A percentile compares a stretch with the other conserved stretches of the same genome.
These are phyloP conservation scores for Populus hybrid DNA, from an alignment of 441 rosid genomes.

Conservation along the genomic window DNA sequence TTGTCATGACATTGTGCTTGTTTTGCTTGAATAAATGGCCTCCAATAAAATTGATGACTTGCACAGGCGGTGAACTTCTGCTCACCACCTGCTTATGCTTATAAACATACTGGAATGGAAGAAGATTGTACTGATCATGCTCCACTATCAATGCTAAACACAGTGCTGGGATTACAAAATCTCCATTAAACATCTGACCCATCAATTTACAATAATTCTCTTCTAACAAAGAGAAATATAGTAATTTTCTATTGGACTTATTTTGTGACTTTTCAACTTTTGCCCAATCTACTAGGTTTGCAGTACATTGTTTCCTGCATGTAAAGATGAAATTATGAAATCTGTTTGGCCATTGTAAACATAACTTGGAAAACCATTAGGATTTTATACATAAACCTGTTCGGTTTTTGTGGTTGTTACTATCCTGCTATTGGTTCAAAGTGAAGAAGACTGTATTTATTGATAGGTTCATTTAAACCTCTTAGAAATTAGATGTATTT, in stretches of 20 bases:
- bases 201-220: neutral
- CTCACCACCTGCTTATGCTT: neutral
- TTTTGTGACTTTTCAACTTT: neutral
- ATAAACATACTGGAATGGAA: neutral
- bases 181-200: neutral
- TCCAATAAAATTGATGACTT: neutral
- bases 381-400: neutral
- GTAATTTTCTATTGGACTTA: neutral
- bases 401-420: neutral
- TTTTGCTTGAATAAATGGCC: neutral
- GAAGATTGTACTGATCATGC: neutral
- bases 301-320: neutral
- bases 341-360: neutral
- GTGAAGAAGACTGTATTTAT: neutral
- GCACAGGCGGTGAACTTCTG: slow-evolving; percentile 22
- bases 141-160: neutral
- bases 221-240: neutral
- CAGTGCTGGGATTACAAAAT: neutral
- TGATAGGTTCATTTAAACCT: neutral
- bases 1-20: too few relatives aligned
- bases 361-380: neutral
- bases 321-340: neutral
- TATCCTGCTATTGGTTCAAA: neutral
- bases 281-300: neutral
- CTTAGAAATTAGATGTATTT: neutral